Evolutionary conservation across 192 early-diverging fungal genomes (phyloP), one percentile per base, ranked within the genome.

Genomic region (Coemansia sp.): DNA sequence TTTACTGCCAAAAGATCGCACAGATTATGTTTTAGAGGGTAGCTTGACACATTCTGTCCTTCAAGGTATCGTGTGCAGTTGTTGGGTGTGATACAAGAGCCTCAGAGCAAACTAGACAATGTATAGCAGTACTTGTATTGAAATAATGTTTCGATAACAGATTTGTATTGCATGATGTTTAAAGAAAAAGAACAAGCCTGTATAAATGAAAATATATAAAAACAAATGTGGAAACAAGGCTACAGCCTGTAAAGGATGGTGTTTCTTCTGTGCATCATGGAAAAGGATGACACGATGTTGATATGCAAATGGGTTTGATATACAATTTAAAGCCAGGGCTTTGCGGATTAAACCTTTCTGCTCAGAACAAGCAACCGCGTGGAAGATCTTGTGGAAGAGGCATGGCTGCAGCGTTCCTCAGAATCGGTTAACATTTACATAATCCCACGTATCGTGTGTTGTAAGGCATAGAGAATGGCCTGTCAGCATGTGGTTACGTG

Each of bases 401-500:
- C 9, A 50, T 50, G 22, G 5, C 19, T 53, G 22, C 2, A 22
- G 12, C 6, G 17, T 19, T 53, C 22, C 19, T 13, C 5, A 19
- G 50, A 53, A 53, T 53, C 20, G 5, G 17, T 17, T 60, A 43
- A 83, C 72, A 62, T 68, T 74, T 25, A 83, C 69, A 39, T 83
- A 83, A 3, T 41, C 75, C 80, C 80, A 83, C 5, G 80, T 77
- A 22, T 71, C 72, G 38, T 45, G 63, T 5, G 80, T 83, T 40
- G 72, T 65, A 7, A 83, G 69, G 17, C 50, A 56, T 39, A 83
- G 61, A 14, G 41, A 61, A 51, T 83, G 80, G 41, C 72, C 60
- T 9, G 32, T 46, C 69, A 61, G 67, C 63, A 83, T 68, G 64
- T 83, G 80, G 66, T 77, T 83, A 41, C 80, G 75, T 11, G 80